Base-by-base conservation (phyloP, 1,139 yeast species). In the Groenewaldozyma sp. region DNA sequence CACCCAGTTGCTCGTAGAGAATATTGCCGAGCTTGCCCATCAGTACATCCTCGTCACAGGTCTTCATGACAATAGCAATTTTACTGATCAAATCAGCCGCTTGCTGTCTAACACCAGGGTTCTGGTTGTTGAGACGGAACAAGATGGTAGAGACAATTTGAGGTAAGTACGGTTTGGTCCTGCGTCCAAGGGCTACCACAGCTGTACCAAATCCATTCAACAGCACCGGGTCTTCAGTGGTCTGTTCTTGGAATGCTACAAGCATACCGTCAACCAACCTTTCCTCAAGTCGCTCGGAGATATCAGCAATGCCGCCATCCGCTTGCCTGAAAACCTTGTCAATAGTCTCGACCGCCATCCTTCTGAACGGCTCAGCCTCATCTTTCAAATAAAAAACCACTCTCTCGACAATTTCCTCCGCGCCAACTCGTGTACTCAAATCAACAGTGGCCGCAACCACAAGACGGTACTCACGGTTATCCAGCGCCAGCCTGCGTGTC, bases 1-100 rank as follows among this genome's bases (percentile, higher is more conserved):
- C 99, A 18, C 98, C 98, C 16, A 93, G 68, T 14, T 94, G 83
- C 57, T 93, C 99, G 58, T 82, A 87, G 29, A 93, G 65, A 16
- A 87, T 79, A 21, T 82, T 73, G 4, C 88, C 79, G 41, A 91
- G 65, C 53, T 80, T 82, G 42, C 71, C 70, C 51, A 87, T 60
- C 40, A 83, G 60, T 3, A 69, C 76, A 34, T 72, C 74, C 50
- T 82, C 84, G 4, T 70, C 78, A 55, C 95, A 84, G 11, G 65
- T 56, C 46, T 75, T 74, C 45, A 88, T 71, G 1, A 77, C 80
- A 1, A 83, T 78, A 0, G 91, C 81, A 24, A 84, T 65, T 14
- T 73, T 67, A 1, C 78, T 64, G 31, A 88, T 74, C 42, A 88
- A 62, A 51, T 86, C 94, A 0, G 95, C 87, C 1, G 96, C 79